Evolutionary conservation across 2,329 filamentous ascomycete genomes (phyloP).

Genomic region (Fonsecaea monophora): DNA sequence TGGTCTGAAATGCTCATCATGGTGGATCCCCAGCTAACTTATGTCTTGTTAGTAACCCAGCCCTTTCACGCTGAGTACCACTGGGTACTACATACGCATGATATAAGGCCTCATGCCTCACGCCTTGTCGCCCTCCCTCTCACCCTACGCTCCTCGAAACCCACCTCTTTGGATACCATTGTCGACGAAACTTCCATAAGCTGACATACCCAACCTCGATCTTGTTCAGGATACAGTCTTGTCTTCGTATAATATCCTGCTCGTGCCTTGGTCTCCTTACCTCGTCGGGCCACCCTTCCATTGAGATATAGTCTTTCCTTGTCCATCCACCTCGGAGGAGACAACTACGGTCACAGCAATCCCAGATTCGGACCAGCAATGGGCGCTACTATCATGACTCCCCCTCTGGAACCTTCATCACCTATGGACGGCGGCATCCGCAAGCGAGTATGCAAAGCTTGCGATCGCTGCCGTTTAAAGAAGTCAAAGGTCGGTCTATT

Average conservation of each 20-base stretch:
- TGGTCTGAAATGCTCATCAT: constrained; percentile 14
- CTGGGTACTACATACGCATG: constrained; percentile 8
- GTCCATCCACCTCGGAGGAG: background rate
- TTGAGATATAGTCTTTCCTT: background rate
- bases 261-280: constrained; percentile 7
- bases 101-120: constrained; percentile 35
- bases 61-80: constrained; percentile 6
- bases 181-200: constrained; percentile 23
- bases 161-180: constrained; percentile 7
- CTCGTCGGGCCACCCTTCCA: background rate
- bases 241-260: constrained; percentile 5
- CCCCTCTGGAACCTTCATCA: constrained; percentile 39
- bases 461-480: constrained; percentile 69
- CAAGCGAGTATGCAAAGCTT: constrained; percentile 71
- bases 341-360: background rate
- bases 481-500: constrained; percentile 66
- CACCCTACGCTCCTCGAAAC: constrained; percentile 12
- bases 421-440: constrained; percentile 46
- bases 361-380: constrained; percentile 13
- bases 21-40: constrained; percentile 12
- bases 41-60: constrained; percentile 32
- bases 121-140: constrained; percentile 21
- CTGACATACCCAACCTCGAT: constrained; percentile 14
- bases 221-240: background rate
- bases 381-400: constrained; percentile 38